Evolutionary conservation across 129 eudicot genomes (phyloP).

Genomic region (Flaveria sonorensis): DNA sequence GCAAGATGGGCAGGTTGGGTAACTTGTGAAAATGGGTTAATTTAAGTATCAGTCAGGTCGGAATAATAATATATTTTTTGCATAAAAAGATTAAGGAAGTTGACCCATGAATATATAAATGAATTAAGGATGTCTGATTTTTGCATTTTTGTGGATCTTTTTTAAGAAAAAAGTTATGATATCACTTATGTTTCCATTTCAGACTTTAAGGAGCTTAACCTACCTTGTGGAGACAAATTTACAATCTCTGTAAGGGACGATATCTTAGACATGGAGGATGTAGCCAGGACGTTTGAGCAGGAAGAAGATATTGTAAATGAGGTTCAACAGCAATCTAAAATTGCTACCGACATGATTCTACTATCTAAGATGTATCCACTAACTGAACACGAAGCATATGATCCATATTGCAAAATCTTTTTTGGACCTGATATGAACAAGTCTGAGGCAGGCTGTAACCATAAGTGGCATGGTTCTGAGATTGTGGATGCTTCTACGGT

Average conservation of each 20-base stretch:
- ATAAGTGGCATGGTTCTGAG: conserved; percentile 22
- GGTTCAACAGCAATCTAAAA: conserved; percentile 43
- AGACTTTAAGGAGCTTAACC: conserved; percentile 60
- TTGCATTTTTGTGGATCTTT: not conserved
- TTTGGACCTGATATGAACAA: conserved; percentile 32
- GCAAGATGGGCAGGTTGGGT: conserved; percentile 4
- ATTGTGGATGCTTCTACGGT: conserved; percentile 37
- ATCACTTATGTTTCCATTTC: conserved; percentile 19
- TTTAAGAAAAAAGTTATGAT: conserved; percentile 10
- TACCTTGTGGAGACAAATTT: conserved; percentile 66
- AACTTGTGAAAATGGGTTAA: not conserved
- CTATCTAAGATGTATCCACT: conserved; percentile 51
- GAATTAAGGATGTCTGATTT: not conserved
- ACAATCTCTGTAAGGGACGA: conserved; percentile 64
- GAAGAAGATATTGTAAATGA: conserved; percentile 48
- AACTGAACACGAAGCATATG: conserved; percentile 59
- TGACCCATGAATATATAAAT: conserved; percentile 2
- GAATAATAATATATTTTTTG: not conserved
- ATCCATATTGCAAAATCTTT: conserved; percentile 59
- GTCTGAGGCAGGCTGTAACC: conserved; percentile 24
- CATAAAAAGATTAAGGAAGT: not conserved
- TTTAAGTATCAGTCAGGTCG: not conserved
- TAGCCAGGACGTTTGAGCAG: conserved; percentile 78
- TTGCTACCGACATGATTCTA: conserved; percentile 54
- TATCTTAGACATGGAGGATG: conserved; percentile 73